These are phyloP conservation scores for Mycena indigotica DNA, from an alignment of 768 basidiomycete species.

Conservation along the genomic window DNA sequence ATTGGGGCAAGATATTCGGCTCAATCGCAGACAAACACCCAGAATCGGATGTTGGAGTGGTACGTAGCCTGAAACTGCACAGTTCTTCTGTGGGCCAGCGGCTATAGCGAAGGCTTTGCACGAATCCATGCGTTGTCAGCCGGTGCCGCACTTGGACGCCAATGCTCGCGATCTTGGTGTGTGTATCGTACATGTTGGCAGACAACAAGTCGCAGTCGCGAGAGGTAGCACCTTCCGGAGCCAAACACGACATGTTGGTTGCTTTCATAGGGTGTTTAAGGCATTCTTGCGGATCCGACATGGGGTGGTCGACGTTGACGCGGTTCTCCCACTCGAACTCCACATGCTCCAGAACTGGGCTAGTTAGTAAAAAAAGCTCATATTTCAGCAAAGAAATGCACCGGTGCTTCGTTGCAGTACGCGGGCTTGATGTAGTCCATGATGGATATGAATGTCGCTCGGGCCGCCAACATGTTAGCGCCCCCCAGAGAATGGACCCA, in stretches of 20 bases:
- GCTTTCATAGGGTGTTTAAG: slow-evolving; percentile 93
- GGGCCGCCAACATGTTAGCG: slow-evolving; percentile 83
- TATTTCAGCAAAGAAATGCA: slow-evolving; percentile 32
- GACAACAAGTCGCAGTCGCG: slow-evolving; percentile 97
- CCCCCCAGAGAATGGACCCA: slow-evolving; percentile 97
- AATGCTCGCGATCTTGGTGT: slow-evolving; percentile 90
- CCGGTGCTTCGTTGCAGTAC: slow-evolving; percentile 93
- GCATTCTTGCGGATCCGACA: slow-evolving; percentile 88
- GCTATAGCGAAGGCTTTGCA: too few species aligned
- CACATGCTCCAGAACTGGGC: slow-evolving; percentile 93
- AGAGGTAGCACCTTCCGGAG: slow-evolving; percentile 92
- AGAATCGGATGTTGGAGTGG: too few species aligned
- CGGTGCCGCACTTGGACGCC: slow-evolving; percentile 96
- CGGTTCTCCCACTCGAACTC: slow-evolving; percentile 99
- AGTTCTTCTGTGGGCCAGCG: too few species aligned
- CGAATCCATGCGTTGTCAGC: slow-evolving; percentile 93
- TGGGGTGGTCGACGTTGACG: slow-evolving; percentile 85
- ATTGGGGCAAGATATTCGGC: too few species aligned
- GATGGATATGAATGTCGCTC: slow-evolving; percentile 97
- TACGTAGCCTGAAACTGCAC: too few species aligned
- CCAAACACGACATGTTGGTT: slow-evolving; percentile 97
- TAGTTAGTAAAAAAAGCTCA: not conserved
- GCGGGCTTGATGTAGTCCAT: slow-evolving; percentile 98
- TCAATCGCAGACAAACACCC: too few species aligned
- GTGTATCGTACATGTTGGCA: slow-evolving; percentile 89